Conservation (phyloP, 2,329 filamentous ascomycete species). For the Lachnellula suecica region DNA sequence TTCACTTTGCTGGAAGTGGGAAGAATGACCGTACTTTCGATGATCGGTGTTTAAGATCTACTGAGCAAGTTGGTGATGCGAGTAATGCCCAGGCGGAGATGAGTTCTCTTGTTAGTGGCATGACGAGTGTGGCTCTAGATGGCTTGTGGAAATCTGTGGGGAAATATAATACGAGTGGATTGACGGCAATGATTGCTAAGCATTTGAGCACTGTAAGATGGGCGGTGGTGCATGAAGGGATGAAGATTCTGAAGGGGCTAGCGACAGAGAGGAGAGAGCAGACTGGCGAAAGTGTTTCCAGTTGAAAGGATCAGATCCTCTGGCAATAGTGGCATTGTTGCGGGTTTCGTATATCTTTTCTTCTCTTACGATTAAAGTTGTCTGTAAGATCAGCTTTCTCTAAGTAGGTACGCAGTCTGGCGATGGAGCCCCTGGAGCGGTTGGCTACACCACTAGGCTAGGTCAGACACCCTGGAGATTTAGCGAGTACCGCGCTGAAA, state of each 20-base stretch:
- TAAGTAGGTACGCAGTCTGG: too few relatives aligned
- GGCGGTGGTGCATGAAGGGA: conserved; percentile 62
- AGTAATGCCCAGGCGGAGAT: conserved; percentile 51
- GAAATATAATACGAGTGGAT: conserved; percentile 48
- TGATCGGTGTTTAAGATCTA: background rate
- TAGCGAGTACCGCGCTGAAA: too few relatives aligned
- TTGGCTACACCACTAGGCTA: too few relatives aligned
- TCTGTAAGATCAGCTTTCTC: too few relatives aligned
- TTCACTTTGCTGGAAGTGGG: conserved; percentile 43
- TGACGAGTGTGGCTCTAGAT: conserved; percentile 34
- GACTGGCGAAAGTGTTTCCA: background rate
- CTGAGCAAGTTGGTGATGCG: conserved; percentile 43
- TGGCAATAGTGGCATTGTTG: too few relatives aligned
- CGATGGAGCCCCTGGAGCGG: too few relatives aligned
- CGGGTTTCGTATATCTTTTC: too few relatives aligned
- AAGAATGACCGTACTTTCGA: conserved; percentile 8
- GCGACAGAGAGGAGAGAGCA: conserved; percentile 18
- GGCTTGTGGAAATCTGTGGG: conserved; percentile 39
- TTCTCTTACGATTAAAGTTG: too few relatives aligned
- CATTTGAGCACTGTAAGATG: conserved; percentile 56
- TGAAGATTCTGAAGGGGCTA: conserved; percentile 49
- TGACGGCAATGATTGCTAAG: conserved; percentile 55
- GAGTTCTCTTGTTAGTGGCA: conserved; percentile 40
- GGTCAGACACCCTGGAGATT: too few relatives aligned
- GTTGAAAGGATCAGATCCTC: too few relatives aligned